These are phyloP conservation scores for Hyphopichia homilentoma DNA, from an alignment of 805 yeast species.

Conservation along the genomic window DNA sequence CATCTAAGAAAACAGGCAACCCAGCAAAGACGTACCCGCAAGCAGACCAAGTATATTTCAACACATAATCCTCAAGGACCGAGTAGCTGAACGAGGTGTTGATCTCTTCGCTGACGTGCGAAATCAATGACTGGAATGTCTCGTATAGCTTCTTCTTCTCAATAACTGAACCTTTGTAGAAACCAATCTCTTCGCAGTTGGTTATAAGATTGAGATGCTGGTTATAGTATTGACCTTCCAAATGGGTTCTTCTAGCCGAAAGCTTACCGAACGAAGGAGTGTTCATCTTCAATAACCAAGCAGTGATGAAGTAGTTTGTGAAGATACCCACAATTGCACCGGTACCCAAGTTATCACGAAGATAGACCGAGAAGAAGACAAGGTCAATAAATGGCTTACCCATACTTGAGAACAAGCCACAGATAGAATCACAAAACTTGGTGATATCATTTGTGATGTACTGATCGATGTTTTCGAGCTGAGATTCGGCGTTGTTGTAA, in stretches of 20 bases:
- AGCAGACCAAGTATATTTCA: slow-evolving; percentile 93
- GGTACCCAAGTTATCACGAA: slow-evolving; percentile 81
- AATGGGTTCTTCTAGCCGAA: slow-evolving; percentile 65
- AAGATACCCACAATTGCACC: slow-evolving; percentile 83
- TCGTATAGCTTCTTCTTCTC: slow-evolving; percentile 65
- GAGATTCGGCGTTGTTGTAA: slow-evolving; percentile 48
- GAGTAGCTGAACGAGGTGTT: slow-evolving; percentile 63
- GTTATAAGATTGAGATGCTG: slow-evolving; percentile 81
- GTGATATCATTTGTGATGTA: slow-evolving; percentile 83
- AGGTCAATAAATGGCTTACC: slow-evolving; percentile 91
- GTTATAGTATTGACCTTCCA: slow-evolving; percentile 87
- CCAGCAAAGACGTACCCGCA: slow-evolving; percentile 91
- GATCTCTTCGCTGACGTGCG: slow-evolving; percentile 53
- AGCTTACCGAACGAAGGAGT: slow-evolving; percentile 86
- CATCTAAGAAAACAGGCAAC: slow-evolving; percentile 75
- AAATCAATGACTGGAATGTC: slow-evolving; percentile 53
- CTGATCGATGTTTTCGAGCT: slow-evolving; percentile 70
- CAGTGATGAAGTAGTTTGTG: slow-evolving; percentile 75
- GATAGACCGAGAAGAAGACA: slow-evolving; percentile 76
- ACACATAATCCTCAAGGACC: slow-evolving; percentile 76
- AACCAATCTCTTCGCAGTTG: slow-evolving; percentile 91
- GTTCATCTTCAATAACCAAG: slow-evolving; percentile 61
- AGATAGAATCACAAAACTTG: slow-evolving; percentile 74
- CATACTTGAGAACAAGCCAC: slow-evolving; percentile 79
- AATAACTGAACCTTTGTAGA: slow-evolving; percentile 81